phyloP scores from a whole-genome alignment of 768 basidiomycete genomes.

The Solioccasus polychromus region DNA sequence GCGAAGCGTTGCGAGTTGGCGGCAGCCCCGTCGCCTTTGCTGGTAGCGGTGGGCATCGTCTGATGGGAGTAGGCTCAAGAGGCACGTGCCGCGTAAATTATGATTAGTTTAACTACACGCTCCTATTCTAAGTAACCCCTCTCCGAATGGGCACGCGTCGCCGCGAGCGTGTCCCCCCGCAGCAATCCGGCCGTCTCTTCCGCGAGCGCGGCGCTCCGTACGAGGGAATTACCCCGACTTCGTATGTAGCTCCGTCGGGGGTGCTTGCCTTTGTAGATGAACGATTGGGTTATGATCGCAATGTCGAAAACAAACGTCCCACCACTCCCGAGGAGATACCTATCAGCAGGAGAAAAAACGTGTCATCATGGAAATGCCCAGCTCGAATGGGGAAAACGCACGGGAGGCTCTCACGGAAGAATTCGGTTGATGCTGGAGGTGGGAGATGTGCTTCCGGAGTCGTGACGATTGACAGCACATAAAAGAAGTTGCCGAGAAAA shows the following conservation, averaged over 20 bases:
- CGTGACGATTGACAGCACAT: constrained; percentile 85
- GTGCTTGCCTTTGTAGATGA: constrained; percentile 63
- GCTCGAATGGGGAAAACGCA: constrained; percentile 39
- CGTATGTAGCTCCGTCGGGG: constrained; percentile 32
- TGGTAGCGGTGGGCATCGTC: constrained; percentile 18
- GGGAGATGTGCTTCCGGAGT: constrained; percentile 63
- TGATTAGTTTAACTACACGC: too few species aligned
- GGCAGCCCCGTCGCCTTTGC: constrained; percentile 13
- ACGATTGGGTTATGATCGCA: constrained; percentile 83
- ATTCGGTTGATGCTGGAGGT: constrained; percentile 58
- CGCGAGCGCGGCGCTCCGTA: constrained; percentile 28
- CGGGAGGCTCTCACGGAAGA: constrained; percentile 82
- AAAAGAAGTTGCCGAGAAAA: constrained; percentile 90
- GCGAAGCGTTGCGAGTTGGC: constrained; percentile 18
- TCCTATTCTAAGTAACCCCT: constrained; percentile 25
- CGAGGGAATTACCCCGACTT: constrained; percentile 25
- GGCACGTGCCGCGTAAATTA: too few species aligned
- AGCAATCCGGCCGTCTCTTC: constrained; percentile 53
- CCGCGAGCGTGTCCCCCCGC: constrained; percentile 37
- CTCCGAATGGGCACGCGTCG: constrained; percentile 26
- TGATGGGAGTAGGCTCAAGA: too few species aligned
- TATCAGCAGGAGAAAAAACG: constrained; percentile 23
- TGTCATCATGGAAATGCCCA: background rate
- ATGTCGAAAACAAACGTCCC: constrained; percentile 94
- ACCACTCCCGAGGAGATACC: constrained; percentile 87